A percentile compares a stretch with the other conserved stretches of the same genome.
Conservation (phyloP, 495 filamentous ascomycete genomes). For the Tuber brumale region DNA sequence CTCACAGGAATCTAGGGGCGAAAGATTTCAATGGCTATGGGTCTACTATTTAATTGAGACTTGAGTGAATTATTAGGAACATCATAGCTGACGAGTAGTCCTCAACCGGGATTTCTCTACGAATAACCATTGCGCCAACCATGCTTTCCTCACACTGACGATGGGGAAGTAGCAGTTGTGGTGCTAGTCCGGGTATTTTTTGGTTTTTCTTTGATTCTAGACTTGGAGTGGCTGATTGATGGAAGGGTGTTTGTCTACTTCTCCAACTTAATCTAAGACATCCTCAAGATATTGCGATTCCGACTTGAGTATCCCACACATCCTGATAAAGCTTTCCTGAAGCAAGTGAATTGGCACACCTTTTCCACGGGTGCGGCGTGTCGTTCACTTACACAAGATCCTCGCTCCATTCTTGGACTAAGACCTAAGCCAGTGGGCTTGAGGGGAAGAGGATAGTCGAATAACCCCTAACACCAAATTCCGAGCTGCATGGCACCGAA, state of each 20-base stretch:
- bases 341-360: background rate
- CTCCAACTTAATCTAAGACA: background rate
- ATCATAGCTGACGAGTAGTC: background rate
- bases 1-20: background rate
- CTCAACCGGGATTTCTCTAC: too few relatives aligned
- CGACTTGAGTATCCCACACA: background rate
- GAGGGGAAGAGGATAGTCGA: background rate
- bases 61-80: background rate
- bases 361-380: too few relatives aligned
- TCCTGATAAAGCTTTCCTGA: background rate
- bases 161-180: too few relatives aligned
- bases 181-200: too few relatives aligned
- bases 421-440: background rate
- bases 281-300: background rate
- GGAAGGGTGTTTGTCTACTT: background rate
- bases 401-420: background rate
- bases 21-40: background rate
- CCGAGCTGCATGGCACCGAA: background rate
- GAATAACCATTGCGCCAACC: too few relatives aligned
- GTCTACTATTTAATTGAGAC: background rate
- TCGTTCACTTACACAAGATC: background rate
- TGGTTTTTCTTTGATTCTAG: too few relatives aligned
- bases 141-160: too few relatives aligned
- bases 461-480: background rate
- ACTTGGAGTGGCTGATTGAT: too few relatives aligned